Evolutionary conservation across 768 basidiomycete genomes (phyloP), one percentile per base, ranked within the genome.

Genomic region (Hygrocybe coccinea): DNA sequence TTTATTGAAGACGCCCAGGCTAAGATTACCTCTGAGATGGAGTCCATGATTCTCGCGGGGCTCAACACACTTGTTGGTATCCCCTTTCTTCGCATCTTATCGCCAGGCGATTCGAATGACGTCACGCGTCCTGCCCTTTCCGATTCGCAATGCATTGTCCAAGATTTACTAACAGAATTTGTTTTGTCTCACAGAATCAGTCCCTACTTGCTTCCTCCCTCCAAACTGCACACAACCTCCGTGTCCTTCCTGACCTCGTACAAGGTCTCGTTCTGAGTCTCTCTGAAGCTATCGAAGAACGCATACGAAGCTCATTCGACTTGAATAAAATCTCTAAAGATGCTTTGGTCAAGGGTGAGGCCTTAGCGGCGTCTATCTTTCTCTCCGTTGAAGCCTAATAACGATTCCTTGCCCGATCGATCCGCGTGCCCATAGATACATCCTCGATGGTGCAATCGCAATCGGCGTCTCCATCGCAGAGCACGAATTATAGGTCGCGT

Each of bases 171-270:
- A 14, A 38, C 36, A 7, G 24, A 59, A 15, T 38, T 50, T 56
- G 52, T 52, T n/a, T n/a, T 41, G 60, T 34, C 22, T 47, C 47
- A 25, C 59, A 97, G 94, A 89, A 98, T 64, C 93, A 91, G 71
- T 84, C 92, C 1, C 71, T 95, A 15, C 79, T 99, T 1, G 92
- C 95, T 0, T 94, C 92, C 1, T 92, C 95, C 0, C 78, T 99
- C 11, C 97, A 98, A 76, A 97, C 93, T 1, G 94, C 95, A 3
- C 89, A 92, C 70, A 99, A 97, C 66, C 81, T 99, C 12, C 80
- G 87, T 25, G 81, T 90, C 14, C 77, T 99, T 10, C 90, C 95
- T 0, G 79, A 83, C 22, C 80, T 97, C 5, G 89, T 97, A 3
- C 83, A 87, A 55, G 81, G 82, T 50, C 80, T 98, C 2, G 74